These are phyloP conservation scores for Zalaria obscura DNA, from an alignment of 2,329 filamentous ascomycete species.

Conservation along the genomic window DNA sequence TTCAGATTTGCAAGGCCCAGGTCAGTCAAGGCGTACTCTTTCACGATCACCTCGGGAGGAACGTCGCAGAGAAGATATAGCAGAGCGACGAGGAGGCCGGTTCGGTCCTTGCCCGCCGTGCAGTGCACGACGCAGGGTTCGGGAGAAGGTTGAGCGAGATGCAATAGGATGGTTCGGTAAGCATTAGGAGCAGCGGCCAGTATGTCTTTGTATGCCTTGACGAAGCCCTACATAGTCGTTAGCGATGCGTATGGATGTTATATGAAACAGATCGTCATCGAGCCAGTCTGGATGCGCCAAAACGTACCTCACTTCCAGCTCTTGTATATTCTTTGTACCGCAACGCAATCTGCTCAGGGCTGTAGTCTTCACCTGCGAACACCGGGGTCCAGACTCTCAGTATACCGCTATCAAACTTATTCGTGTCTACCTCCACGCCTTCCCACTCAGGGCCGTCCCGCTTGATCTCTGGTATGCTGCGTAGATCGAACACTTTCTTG, in stretches of 20 bases:
- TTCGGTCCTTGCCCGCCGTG: conserved; percentile 65
- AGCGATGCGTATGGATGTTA: too few relatives aligned
- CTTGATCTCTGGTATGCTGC: conserved; percentile 46
- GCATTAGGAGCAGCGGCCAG: conserved; percentile 37
- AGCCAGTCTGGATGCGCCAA: not conserved
- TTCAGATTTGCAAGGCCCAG: conserved; percentile 36
- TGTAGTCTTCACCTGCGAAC: conserved; percentile 46
- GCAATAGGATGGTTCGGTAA: conserved; percentile 45
- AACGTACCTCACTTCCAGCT: conserved; percentile 30
- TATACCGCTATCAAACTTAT: conserved; percentile 27
- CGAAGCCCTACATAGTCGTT: conserved; percentile 35
- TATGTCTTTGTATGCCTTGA: conserved; percentile 49
- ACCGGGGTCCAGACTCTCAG: conserved; percentile 48
- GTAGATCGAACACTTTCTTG: conserved; percentile 52
- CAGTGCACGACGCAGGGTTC: conserved; percentile 51
- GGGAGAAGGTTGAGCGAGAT: conserved; percentile 34
- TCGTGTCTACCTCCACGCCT: conserved; percentile 11
- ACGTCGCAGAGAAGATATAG: conserved; percentile 51
- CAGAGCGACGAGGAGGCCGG: conserved; percentile 54
- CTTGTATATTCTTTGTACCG: conserved; percentile 47
- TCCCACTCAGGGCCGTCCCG: conserved; percentile 21
- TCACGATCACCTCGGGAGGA: conserved; percentile 41
- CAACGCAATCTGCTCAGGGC: conserved; percentile 47
- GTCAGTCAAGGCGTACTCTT: conserved; percentile 57
- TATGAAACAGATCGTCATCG: too few relatives aligned